Conservation (phyloP, 352 stramenopile species). For the Plasmopara halstedii region DNA sequence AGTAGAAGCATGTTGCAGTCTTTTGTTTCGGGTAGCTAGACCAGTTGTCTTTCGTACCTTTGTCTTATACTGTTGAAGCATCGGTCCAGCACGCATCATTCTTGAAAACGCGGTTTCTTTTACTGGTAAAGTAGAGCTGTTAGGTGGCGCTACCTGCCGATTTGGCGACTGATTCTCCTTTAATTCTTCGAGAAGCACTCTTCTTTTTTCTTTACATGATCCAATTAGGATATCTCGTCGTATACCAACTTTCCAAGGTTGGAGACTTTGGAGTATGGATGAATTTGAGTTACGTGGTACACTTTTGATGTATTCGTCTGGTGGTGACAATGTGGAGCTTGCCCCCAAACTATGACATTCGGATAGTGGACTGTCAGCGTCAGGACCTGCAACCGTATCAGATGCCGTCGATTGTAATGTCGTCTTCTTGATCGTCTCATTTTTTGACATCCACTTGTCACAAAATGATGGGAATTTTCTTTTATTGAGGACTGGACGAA, state of each 20-base stretch:
- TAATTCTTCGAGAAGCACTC: conserved; percentile 2
- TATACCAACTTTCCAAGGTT: conserved; percentile 35
- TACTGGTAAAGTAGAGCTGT: not conserved
- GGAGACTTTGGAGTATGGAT: conserved; percentile 50
- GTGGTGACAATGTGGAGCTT: conserved; percentile 19
- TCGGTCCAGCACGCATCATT: conserved; percentile 67
- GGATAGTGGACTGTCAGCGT: conserved; percentile 8
- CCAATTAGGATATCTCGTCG: conserved; percentile 47
- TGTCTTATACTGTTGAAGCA: conserved; percentile 41
- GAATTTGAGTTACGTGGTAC: conserved; percentile 1
- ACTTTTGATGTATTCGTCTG: conserved; percentile 22
- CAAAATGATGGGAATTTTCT: conserved; percentile 21
- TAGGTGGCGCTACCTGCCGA: not conserved
- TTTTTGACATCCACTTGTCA: conserved; percentile 14
- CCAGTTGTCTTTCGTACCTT: conserved; percentile 39
- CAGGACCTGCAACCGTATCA: not conserved
- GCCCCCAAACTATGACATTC: conserved; percentile 43
- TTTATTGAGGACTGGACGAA: conserved; percentile 9
- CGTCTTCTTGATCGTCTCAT: not conserved
- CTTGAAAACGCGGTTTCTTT: conserved; percentile 77
- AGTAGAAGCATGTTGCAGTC: conserved; percentile 5
- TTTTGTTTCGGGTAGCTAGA: conserved; percentile 9
- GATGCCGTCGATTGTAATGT: not conserved
- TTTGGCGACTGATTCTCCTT: conserved; percentile 44
- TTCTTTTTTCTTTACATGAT: conserved; percentile 25